Conservation (phyloP, 2,329 filamentous ascomycete genomes). For the Colletotrichum ledebouriae region DNA sequence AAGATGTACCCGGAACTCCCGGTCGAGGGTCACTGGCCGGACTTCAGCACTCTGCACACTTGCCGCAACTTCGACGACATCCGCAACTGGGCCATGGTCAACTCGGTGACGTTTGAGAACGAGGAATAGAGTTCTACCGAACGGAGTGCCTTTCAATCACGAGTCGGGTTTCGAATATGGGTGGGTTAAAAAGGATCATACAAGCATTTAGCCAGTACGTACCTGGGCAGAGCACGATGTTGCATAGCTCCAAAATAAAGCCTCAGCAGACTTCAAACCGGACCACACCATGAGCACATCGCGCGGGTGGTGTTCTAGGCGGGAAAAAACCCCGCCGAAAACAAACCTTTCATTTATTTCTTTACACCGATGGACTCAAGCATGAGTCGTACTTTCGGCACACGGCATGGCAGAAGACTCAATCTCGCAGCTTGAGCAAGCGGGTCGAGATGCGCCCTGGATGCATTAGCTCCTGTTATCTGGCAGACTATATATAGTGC, state of each 20-base stretch:
- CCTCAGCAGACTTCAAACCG: slow-evolving; percentile 17
- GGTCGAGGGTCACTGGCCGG: slow-evolving; percentile 65
- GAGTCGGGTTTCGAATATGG: neutral
- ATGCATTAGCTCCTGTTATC: neutral
- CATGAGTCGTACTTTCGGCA: neutral
- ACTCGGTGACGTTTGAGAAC: slow-evolving; percentile 64
- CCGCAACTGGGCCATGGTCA: slow-evolving; percentile 64
- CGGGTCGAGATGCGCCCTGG: neutral
- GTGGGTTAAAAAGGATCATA: neutral
- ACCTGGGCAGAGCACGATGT: neutral
- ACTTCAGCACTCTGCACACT: slow-evolving; percentile 66
- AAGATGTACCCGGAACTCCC: slow-evolving; percentile 60
- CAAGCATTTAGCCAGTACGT: neutral
- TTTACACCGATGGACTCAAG: neutral
- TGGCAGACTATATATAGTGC: neutral
- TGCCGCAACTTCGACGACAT: slow-evolving; percentile 68
- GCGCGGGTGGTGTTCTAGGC: neutral
- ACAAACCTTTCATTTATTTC: neutral
- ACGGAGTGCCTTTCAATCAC: too few species aligned
- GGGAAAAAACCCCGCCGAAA: neutral
- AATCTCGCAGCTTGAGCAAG: neutral
- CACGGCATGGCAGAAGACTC: neutral
- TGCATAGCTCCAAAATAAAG: slow-evolving; percentile 8
- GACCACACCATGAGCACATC: neutral
- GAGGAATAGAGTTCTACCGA: slow-evolving; percentile 46